Evolutionary conservation across 345 rosid genomes (phyloP).

Genomic region (Lumnitzera littorea): DNA sequence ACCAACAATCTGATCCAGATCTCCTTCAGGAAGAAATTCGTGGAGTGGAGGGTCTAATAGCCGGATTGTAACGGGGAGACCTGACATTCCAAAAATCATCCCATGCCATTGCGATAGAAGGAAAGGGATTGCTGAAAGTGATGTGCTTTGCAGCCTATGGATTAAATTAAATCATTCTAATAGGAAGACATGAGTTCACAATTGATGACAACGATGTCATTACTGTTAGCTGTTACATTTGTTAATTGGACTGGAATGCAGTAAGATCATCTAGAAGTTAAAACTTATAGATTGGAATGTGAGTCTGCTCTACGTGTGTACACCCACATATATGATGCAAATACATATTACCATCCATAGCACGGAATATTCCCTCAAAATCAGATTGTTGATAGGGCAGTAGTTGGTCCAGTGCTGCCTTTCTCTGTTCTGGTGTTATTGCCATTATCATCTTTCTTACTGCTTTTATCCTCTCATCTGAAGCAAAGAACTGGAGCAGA

Average conservation of each 20-base stretch:
- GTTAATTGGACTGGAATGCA: too few species aligned
- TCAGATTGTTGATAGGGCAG: constrained; percentile 94
- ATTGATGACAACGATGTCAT: too few species aligned
- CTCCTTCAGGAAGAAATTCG: constrained; percentile 97
- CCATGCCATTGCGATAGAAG: neutral
- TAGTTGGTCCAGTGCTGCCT: constrained; percentile 65
- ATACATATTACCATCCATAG: constrained; percentile 72
- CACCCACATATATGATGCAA: too few species aligned
- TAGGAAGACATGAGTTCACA: too few species aligned
- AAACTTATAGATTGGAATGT: too few species aligned
- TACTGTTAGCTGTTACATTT: too few species aligned
- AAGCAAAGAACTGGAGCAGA: constrained; percentile 68
- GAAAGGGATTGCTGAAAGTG: neutral
- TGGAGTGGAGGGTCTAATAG: constrained; percentile 96
- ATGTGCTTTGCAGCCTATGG: too few species aligned
- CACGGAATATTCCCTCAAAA: constrained; percentile 93
- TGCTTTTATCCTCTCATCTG: constrained; percentile 83
- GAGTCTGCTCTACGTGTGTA: too few species aligned
- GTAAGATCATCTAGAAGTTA: too few species aligned
- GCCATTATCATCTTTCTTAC: constrained; percentile 99
- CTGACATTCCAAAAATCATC: constrained; percentile 24
- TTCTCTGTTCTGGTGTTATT: constrained; percentile 71
- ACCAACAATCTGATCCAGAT: constrained; percentile 62
- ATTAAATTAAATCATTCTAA: too few species aligned
- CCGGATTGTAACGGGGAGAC: constrained; percentile 89